A percentile compares a stretch with the other conserved stretches of the same genome.
phyloP scores from a whole-genome alignment of 1,139 yeast genomes.

The Yamadazyma pseudoaaseri region DNA sequence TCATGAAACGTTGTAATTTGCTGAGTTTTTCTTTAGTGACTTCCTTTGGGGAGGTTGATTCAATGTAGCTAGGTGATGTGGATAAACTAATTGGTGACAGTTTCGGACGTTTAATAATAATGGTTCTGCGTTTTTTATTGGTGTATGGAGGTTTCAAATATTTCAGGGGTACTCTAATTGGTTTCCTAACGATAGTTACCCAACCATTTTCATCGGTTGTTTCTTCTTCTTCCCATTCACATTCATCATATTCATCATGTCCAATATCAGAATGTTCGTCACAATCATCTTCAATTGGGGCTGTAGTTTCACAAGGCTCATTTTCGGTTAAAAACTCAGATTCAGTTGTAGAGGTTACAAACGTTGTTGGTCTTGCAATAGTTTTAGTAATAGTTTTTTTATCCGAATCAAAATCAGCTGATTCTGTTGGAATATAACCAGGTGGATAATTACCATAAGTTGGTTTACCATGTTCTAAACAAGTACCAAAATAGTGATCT shows the following conservation, averaged over 20 bases:
- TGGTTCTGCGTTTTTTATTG: conserved; percentile 15
- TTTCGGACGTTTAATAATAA: conserved; percentile 12
- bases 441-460: conserved; percentile 15
- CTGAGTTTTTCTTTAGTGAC: too few species aligned
- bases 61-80: background rate
- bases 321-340: background rate
- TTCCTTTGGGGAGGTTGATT: too few species aligned
- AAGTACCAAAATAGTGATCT: conserved; percentile 56
- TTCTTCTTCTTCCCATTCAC: conserved; percentile 28
- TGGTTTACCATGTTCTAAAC: conserved; percentile 38
- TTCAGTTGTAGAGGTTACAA: background rate
- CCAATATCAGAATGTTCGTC: conserved; percentile 6
- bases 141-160: conserved; percentile 14
- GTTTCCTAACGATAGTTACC: conserved; percentile 21
- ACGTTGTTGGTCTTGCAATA: background rate
- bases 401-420: background rate
- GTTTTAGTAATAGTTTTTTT: background rate
- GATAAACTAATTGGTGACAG: background rate
- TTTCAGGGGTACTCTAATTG: conserved; percentile 20
- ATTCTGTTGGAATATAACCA: conserved; percentile 1
- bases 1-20: too few species aligned
- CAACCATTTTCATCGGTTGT: conserved; percentile 20
- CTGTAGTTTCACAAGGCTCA: background rate
- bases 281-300: conserved; percentile 6
- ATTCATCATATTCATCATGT: conserved; percentile 16